Conservation (phyloP, 2,329 filamentous ascomycete species). For the Beauveria brongniartii region DNA sequence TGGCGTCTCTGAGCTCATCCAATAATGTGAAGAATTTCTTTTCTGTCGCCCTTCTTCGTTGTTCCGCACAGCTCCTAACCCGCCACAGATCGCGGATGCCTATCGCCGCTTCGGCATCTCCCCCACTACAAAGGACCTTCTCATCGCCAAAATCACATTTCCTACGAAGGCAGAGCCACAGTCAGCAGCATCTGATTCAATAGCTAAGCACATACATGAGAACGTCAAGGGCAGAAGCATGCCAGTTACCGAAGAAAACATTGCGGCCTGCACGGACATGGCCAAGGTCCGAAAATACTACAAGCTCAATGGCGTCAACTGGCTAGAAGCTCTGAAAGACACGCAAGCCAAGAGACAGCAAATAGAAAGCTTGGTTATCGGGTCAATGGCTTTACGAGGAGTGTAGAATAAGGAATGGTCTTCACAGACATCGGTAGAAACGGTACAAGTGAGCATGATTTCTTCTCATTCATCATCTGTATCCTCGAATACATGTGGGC, state of each 20-base stretch:
- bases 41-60: neutral
- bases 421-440: neutral
- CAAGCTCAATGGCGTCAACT: conserved; percentile 61
- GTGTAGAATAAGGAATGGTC: conserved; percentile 15
- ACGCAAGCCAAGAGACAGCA: conserved; percentile 36
- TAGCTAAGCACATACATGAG: conserved; percentile 51
- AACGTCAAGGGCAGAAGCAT: conserved; percentile 54
- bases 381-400: conserved; percentile 59
- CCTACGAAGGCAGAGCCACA: conserved; percentile 35
- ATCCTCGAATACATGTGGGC: conserved; percentile 5
- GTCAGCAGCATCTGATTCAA: conserved; percentile 34
- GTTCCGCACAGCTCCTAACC: neutral
- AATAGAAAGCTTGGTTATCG: conserved; percentile 62
- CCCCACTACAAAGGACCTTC: conserved; percentile 60
- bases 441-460: conserved; percentile 4
- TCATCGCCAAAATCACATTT: conserved; percentile 71
- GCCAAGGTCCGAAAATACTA: conserved; percentile 74
- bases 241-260: conserved; percentile 54
- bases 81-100: conserved; percentile 70
- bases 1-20: conserved; percentile 69
- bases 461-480: conserved; percentile 9
- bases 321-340: conserved; percentile 36
- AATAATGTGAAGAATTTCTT: conserved; percentile 56
- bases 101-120: conserved; percentile 83
- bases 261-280: conserved; percentile 55